Percentiles rank a stretch among this genome's conserved stretches.
Conservation (phyloP, 257 asterid species). For the Solanum paucissectum region DNA sequence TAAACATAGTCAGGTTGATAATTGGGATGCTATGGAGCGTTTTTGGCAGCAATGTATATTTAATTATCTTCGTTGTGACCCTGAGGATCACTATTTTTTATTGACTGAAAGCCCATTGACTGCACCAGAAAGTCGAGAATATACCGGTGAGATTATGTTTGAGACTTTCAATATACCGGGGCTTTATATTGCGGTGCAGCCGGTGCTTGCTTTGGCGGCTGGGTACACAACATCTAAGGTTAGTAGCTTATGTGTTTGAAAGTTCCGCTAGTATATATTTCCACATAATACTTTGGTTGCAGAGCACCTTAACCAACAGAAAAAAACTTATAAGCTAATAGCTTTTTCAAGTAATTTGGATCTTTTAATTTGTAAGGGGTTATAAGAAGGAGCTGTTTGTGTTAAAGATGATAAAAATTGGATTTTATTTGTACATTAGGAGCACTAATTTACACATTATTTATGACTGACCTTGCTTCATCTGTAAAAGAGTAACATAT, state of each 20-base stretch:
- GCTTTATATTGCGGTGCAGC: constrained; percentile 89
- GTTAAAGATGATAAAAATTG: neutral
- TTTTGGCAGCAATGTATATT: constrained; percentile 97
- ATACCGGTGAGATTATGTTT: constrained; percentile 94
- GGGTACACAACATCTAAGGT: constrained; percentile 96
- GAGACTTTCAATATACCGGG: constrained; percentile 95
- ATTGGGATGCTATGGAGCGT: constrained; percentile 98
- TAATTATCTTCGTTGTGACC: constrained; percentile 81
- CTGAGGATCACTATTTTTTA: constrained; percentile 91
- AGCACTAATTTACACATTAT: neutral
- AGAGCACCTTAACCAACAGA: neutral
- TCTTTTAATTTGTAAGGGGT: neutral
- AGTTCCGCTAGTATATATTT: neutral
- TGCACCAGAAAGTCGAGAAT: constrained; percentile 90
- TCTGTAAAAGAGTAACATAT: neutral
- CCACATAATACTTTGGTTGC: neutral
- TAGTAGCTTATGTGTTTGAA: constrained; percentile 3
- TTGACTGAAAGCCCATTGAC: constrained; percentile 94
- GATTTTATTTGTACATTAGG: neutral
- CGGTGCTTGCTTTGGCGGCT: constrained; percentile 98
- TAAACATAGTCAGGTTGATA: constrained; percentile 76
- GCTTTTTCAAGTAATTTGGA: neutral
- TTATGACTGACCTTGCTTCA: neutral
- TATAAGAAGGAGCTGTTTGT: neutral
- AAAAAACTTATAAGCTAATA: neutral